Conservation (phyloP, 2,329 filamentous ascomycete genomes). For the Aspergillus nomiae region DNA sequence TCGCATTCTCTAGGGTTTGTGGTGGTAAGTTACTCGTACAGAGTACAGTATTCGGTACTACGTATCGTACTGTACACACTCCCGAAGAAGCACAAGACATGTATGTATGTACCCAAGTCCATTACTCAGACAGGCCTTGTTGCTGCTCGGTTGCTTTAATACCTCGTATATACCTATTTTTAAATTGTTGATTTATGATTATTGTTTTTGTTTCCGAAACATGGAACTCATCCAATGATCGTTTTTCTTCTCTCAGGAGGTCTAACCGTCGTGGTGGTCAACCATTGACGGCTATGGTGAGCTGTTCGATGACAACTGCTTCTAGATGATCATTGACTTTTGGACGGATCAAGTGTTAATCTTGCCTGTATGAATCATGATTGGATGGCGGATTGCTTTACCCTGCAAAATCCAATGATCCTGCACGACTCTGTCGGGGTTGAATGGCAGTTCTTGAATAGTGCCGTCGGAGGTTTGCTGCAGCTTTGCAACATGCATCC, state of each 20-base stretch:
- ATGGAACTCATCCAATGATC: not conserved
- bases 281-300: slow-evolving; percentile 17
- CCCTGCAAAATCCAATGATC: slow-evolving; percentile 15
- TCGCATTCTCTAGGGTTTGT: not conserved
- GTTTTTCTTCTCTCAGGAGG: not conserved
- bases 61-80: not conserved
- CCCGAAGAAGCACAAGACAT: not conserved
- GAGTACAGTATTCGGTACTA: not conserved
- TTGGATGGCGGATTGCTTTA: slow-evolving; percentile 15
- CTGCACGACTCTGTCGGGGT: slow-evolving; percentile 22
- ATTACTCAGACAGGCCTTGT: not conserved
- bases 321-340: slow-evolving; percentile 22
- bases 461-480: slow-evolving; percentile 2
- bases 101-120: not conserved
- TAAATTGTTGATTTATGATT: not conserved
- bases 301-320: slow-evolving; percentile 22
- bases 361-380: slow-evolving; percentile 14
- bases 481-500: slow-evolving; percentile 5
- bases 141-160: not conserved
- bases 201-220: not conserved
- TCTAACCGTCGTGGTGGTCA: slow-evolving; percentile 6
- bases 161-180: not conserved
- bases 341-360: slow-evolving; percentile 23
- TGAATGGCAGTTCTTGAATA: slow-evolving; percentile 8
- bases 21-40: not conserved